Base-by-base conservation (phyloP, 129 eudicot genomes). In the Gnaphalium uliginosum region DNA sequence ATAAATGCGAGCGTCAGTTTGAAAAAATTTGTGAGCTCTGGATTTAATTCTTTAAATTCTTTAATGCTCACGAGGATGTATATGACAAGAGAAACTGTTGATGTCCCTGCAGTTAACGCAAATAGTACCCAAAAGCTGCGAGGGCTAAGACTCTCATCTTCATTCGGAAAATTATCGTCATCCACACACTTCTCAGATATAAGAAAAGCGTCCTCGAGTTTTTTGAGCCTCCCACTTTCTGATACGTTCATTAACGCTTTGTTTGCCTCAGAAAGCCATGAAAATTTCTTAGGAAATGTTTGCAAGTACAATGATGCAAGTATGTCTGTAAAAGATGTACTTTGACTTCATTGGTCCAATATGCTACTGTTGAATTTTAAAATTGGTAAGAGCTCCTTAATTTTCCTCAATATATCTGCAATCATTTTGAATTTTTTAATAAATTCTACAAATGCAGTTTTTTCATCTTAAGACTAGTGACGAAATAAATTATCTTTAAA, bases 241-340 rank as follows among this genome's bases (percentile, higher is more conserved):
- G 81, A 48, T 43, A 84, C 65, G 0, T 77, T 81, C 73, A 87
- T 73, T 4, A 87, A 37, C 0, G 88, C 88, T 60, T 11, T 25
- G 66, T 61, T 61, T 24, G 35, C 35, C 37, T 61, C 66, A 15
- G 66, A 61, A 26, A 61, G 66, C 66, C 66, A 24, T 61, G 66
- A 8, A 61, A 23, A 13, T 61, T 25, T 61, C 66, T 61, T 61
- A 24, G 33, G 66, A 61, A 61, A 61, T 26, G 66, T 37, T n/a
- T 61, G 66, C 66, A 61, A 60, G 18, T 60, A 26, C 30, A 60
- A 24, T 22, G 26, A 13, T 61, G n/a, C 26, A 27, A 61, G 37
- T 56, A 56, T 19, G 61, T 56, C 10, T 8, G 24, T 19, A 5
- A 56, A n/a, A 19, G 24, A 8, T 56, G 25, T 63, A 29, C 37